phyloP scores from a whole-genome alignment of 2,329 filamentous ascomycete species.

The Neofusicoccum ribis region DNA sequence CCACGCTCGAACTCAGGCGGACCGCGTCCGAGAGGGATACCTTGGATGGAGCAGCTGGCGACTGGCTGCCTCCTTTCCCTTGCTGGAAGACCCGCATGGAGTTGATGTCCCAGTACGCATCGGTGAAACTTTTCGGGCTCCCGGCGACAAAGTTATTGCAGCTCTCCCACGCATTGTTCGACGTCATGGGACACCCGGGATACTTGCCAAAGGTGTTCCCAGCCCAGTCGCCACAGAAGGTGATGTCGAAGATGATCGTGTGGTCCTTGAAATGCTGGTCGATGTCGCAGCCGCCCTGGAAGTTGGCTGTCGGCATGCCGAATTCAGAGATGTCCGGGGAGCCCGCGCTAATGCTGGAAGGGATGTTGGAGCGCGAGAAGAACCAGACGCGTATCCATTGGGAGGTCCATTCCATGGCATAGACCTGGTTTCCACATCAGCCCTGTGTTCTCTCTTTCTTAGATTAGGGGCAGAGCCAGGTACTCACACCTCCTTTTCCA shows the following conservation, averaged over 20 bases:
- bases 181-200: conserved; percentile 49
- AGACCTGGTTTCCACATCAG: conserved; percentile 31
- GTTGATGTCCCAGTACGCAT: conserved; percentile 44
- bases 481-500: conserved; percentile 31
- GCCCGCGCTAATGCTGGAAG: conserved; percentile 45
- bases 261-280: conserved; percentile 39
- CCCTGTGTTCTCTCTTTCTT: no score
- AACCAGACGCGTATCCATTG: conserved; percentile 28
- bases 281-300: conserved; percentile 48
- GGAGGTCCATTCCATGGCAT: conserved; percentile 30
- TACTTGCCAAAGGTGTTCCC: conserved; percentile 63
- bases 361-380: conserved; percentile 29
- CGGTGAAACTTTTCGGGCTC: conserved; percentile 25
- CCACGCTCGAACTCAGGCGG: not conserved
- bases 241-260: conserved; percentile 54
- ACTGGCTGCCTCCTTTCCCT: not conserved
- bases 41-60: not conserved
- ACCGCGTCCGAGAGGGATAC: not conserved
- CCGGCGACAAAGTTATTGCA: conserved; percentile 27
- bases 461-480: no score
- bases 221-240: conserved; percentile 86
- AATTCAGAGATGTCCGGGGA: conserved; percentile 62
- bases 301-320: conserved; percentile 64
- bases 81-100: conserved; percentile 42
- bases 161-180: conserved; percentile 25